A percentile compares a stretch with the other conserved stretches of the same genome.
Evolutionary conservation across 768 basidiomycete genomes (phyloP).

Genomic region (Hygrophorus russula): DNA sequence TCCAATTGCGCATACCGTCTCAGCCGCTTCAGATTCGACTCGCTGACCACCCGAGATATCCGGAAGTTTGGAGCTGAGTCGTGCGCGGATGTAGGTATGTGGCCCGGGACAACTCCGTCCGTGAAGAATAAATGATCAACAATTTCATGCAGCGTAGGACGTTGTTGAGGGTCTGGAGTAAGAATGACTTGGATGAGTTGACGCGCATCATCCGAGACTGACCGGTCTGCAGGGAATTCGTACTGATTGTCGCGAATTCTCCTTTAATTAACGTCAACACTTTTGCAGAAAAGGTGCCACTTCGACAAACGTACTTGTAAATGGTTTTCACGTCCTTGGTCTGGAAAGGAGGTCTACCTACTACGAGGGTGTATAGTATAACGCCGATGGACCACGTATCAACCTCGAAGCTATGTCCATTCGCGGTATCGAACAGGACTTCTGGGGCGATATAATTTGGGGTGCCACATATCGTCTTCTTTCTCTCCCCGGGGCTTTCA

Average conservation of each 20-base stretch:
- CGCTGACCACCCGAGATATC: constrained; percentile 47
- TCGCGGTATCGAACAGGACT: constrained; percentile 89
- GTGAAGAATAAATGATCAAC: constrained; percentile 79
- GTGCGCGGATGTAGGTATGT: constrained; percentile 71
- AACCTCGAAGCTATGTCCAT: constrained; percentile 96
- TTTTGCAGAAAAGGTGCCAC: neutral
- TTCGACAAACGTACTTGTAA: constrained; percentile 56
- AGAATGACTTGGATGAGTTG: constrained; percentile 78
- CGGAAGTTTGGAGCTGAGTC: constrained; percentile 69
- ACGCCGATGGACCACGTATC: constrained; percentile 98
- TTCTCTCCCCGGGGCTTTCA: constrained; percentile 90
- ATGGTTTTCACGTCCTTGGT: constrained; percentile 97
- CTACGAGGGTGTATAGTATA: constrained; percentile 87
- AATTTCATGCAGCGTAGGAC: constrained; percentile 80
- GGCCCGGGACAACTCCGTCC: constrained; percentile 67
- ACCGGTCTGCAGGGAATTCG: constrained; percentile 74
- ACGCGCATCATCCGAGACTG: constrained; percentile 59
- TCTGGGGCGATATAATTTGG: constrained; percentile 99
- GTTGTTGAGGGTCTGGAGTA: constrained; percentile 69
- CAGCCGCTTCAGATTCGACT: constrained; percentile 60
- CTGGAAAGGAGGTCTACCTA: constrained; percentile 97
- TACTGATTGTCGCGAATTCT: constrained; percentile 93
- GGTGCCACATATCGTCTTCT: constrained; percentile 98
- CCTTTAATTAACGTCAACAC: constrained; percentile 24
- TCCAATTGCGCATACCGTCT: constrained; percentile 55